Conservation (phyloP, 148 eudicot genomes). For the Vaccinium macrocarpon region DNA sequence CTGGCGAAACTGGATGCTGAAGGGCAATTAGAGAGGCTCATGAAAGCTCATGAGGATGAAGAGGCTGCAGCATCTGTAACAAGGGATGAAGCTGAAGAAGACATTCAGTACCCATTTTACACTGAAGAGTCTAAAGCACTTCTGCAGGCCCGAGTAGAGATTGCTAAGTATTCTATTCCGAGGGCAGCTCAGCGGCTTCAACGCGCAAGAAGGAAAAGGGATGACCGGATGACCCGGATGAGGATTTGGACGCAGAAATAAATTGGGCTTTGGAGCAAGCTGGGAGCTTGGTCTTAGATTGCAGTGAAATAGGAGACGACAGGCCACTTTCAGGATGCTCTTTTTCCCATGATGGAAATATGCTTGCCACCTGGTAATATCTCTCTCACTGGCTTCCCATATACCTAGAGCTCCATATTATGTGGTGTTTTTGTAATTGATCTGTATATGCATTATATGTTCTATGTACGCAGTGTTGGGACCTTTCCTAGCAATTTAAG, state of each 20-base stretch:
- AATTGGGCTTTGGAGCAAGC: constrained; percentile 80
- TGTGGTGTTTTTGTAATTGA: neutral
- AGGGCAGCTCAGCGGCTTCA: constrained; percentile 64
- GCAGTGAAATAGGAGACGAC: constrained; percentile 92
- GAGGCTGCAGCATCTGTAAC: constrained; percentile 52
- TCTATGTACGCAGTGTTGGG: neutral
- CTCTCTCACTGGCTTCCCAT: constrained; percentile 7
- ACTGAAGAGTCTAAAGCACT: constrained; percentile 75
- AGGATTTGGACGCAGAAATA: constrained; percentile 85
- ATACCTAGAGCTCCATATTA: neutral
- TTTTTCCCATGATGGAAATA: constrained; percentile 64
- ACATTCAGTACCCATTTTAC: constrained; percentile 78
- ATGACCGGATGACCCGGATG: constrained; percentile 93
- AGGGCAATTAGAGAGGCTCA: constrained; percentile 81
- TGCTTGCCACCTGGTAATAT: constrained; percentile 86
- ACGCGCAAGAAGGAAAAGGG: constrained; percentile 76
- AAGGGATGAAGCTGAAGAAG: constrained; percentile 56
- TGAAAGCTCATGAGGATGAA: constrained; percentile 91
- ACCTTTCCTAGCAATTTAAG: neutral
- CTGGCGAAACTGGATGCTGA: constrained; percentile 92
- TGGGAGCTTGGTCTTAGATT: constrained; percentile 54
- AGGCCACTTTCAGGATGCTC: constrained; percentile 88
- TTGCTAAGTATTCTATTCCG: constrained; percentile 61
- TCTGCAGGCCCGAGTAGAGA: constrained; percentile 57
- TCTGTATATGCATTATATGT: neutral